phyloP scores from a whole-genome alignment of 2,329 filamentous ascomycete species.

The Alternaria longipes region DNA sequence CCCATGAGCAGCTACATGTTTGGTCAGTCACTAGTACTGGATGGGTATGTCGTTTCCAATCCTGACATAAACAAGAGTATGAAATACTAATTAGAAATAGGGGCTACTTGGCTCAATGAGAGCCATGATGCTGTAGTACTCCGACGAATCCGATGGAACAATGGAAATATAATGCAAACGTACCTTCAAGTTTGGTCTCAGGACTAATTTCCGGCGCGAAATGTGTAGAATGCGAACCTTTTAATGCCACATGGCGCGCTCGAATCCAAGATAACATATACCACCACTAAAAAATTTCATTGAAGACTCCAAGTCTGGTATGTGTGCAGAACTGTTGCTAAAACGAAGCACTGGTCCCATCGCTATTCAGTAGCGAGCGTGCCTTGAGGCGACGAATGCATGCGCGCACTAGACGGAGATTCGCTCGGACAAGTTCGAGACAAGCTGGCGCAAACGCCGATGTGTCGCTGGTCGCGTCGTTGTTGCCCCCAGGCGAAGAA shows the following conservation, averaged over 20 bases:
- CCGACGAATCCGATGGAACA: neutral
- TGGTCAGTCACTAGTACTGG: conserved; percentile 18
- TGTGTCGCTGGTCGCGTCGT: conserved; percentile 1
- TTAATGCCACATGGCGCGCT: neutral
- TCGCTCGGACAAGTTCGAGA: conserved; percentile 15
- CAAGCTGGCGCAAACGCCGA: conserved; percentile 12
- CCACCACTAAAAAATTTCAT: neutral
- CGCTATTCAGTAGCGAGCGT: conserved; percentile 13
- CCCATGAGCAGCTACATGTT: conserved; percentile 24
- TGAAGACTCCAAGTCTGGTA: neutral
- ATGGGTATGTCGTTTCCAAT: conserved; percentile 16
- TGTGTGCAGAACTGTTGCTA: neutral
- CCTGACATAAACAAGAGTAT: neutral
- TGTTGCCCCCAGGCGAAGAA: conserved; percentile 4
- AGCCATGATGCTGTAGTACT: neutral
- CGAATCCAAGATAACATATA: neutral
- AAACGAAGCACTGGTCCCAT: conserved; percentile 1
- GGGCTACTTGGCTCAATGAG: conserved; percentile 12
- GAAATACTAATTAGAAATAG: conserved; percentile 1
- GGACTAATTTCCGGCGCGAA: neutral
- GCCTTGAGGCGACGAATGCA: conserved; percentile 16
- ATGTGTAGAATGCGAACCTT: neutral
- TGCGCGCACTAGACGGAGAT: conserved; percentile 18
- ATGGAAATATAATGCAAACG: neutral
- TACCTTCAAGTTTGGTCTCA: neutral